These are phyloP conservation scores for Silene coronaria DNA, from an alignment of 179 eudicot genomes.

Conservation along the genomic window DNA sequence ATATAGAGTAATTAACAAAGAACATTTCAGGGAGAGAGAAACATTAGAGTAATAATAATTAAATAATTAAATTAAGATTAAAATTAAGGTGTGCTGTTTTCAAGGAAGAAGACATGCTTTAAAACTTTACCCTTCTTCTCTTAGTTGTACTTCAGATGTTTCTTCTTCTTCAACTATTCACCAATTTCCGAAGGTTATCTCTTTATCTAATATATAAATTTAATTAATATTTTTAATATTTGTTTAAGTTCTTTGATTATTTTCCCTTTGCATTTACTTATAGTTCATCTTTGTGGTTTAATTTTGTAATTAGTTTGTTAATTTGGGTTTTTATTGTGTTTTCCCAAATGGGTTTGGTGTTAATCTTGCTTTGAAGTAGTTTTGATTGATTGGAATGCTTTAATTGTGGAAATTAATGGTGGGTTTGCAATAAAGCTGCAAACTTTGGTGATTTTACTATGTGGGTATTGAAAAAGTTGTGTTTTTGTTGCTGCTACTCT, in stretches of 20 bases:
- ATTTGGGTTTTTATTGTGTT: conserved; percentile 10
- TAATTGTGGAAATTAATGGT: neutral
- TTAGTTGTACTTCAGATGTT: conserved; percentile 23
- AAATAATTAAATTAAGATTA: neutral
- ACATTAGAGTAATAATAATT: neutral
- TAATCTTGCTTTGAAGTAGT: conserved; percentile 5
- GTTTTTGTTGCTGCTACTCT: conserved; percentile 3
- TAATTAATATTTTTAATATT: neutral
- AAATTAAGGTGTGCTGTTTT: conserved; percentile 12
- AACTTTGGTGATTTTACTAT: conserved; percentile 15
- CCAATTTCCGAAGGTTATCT: conserved; percentile 23
- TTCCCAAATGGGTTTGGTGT: conserved; percentile 10
- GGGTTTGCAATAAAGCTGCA: conserved; percentile 4
- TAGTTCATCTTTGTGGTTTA: neutral
- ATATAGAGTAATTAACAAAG: conserved; percentile 1
- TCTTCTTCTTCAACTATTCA: conserved; percentile 19
- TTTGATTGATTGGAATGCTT: conserved; percentile 7
- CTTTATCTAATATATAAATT: neutral
- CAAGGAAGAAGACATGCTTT: conserved; percentile 20
- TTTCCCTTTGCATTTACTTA: conserved; percentile 1
- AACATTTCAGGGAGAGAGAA: conserved; percentile 3
- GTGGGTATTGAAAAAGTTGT: conserved; percentile 13
- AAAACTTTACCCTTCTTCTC: conserved; percentile 11
- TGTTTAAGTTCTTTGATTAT: conserved; percentile 7
- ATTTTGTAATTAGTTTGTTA: neutral